phyloP scores from a whole-genome alignment of 306 rosid genomes.

The Glycine tomentella region DNA sequence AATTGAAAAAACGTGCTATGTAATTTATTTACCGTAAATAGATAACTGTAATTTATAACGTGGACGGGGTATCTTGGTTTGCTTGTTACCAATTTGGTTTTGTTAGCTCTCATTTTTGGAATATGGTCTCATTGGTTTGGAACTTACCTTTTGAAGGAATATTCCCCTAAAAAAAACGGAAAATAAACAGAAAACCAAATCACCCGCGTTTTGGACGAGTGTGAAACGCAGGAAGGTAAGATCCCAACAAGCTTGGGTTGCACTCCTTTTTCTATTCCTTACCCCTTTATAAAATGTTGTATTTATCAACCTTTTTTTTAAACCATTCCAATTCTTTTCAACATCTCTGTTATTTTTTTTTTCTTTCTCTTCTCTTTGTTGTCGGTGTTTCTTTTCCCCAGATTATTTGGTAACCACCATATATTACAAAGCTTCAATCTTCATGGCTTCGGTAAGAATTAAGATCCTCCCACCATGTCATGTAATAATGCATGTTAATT shows the following conservation, averaged over 20 bases:
- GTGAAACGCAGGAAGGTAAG: background rate
- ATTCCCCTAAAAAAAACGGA: constrained; percentile 47
- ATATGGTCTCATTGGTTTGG: constrained; percentile 21
- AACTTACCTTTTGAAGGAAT: constrained; percentile 26
- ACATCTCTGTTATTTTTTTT: background rate
- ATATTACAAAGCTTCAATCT: constrained; percentile 39
- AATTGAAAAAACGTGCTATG: too few relatives aligned
- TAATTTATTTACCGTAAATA: constrained; percentile 41
- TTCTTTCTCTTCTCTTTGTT: too few relatives aligned
- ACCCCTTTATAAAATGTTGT: constrained; percentile 46
- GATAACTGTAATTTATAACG: constrained; percentile 32
- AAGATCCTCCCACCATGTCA: constrained; percentile 23
- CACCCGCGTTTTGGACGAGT: constrained; percentile 55
- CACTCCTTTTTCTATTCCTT: constrained; percentile 19
- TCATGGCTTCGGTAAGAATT: constrained; percentile 55
- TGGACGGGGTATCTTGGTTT: constrained; percentile 19
- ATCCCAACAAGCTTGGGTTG: constrained; percentile 19
- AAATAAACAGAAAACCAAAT: constrained; percentile 7
- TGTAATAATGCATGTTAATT: background rate
- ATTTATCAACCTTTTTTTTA: background rate
- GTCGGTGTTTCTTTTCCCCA: constrained; percentile 16
- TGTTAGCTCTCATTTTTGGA: constrained; percentile 40
- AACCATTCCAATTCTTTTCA: constrained; percentile 6
- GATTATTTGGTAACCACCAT: constrained; percentile 38
- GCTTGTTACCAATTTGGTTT: constrained; percentile 8